Evolutionary conservation across 306 rosid genomes (phyloP).

Genomic region (Quercus glauca): DNA sequence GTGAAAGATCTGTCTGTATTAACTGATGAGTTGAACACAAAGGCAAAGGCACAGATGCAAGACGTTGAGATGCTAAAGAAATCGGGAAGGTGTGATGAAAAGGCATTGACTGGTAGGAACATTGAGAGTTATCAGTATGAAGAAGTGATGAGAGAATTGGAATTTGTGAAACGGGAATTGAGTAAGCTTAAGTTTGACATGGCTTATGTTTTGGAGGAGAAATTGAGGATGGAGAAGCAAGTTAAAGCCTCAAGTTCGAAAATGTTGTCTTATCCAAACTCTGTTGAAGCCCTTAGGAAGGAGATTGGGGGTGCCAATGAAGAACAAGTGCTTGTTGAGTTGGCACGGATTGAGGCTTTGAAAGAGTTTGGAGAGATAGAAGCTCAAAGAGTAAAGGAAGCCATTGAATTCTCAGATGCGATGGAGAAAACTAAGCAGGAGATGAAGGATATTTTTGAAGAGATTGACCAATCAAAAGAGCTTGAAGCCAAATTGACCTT

Average conservation of each 20-base stretch:
- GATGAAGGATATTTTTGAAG: slow-evolving; percentile 40
- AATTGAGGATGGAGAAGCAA: slow-evolving; percentile 48
- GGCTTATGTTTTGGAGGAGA: slow-evolving; percentile 59
- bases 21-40: slow-evolving; percentile 46
- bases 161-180: slow-evolving; percentile 59
- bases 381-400: slow-evolving; percentile 53
- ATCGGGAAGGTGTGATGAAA: slow-evolving; percentile 18
- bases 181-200: slow-evolving; percentile 74
- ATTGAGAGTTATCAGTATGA: slow-evolving; percentile 40
- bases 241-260: slow-evolving; percentile 38
- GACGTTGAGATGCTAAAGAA: slow-evolving; percentile 46
- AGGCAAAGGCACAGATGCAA: slow-evolving; percentile 21
- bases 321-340: slow-evolving; percentile 78
- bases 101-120: slow-evolving; percentile 6
- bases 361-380: slow-evolving; percentile 58
- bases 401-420: slow-evolving; percentile 30
- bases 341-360: slow-evolving; percentile 85
- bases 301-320: slow-evolving; percentile 74
- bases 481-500: slow-evolving; percentile 54
- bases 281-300: slow-evolving; percentile 47
- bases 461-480: slow-evolving; percentile 57
- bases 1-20: slow-evolving; percentile 40
- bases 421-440: slow-evolving; percentile 44
- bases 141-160: slow-evolving; percentile 62
- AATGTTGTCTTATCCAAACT: slow-evolving; percentile 28